Conservation (phyloP, 164 flowering plant genomes). For the Malania oleifera region DNA sequence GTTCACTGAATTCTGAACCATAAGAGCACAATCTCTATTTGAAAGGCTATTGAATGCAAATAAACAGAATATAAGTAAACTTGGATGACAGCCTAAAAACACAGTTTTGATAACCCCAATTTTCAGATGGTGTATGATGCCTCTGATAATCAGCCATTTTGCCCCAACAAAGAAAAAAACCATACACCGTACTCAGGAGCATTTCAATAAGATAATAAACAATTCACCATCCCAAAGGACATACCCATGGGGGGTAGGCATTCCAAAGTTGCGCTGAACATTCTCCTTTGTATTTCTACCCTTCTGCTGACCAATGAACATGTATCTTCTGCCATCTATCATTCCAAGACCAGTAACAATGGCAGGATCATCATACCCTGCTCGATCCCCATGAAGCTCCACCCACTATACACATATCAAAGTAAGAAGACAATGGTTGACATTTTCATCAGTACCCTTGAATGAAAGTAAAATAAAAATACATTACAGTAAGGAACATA, state of each 20-base stretch:
- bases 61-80: too few relatives aligned
- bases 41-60: too few relatives aligned
- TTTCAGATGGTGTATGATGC: too few relatives aligned
- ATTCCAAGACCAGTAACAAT: slow-evolving; percentile 88
- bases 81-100: too few relatives aligned
- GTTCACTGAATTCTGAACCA: too few relatives aligned
- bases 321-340: slow-evolving; percentile 71
- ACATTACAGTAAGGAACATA: too few relatives aligned
- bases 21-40: too few relatives aligned
- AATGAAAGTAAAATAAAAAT: background rate
- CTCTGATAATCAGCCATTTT: background rate
- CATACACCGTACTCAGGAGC: background rate
- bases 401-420: slow-evolving; percentile 56
- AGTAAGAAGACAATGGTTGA: slow-evolving; percentile 1
- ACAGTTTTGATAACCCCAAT: too few relatives aligned
- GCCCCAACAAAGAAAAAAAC: background rate
- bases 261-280: slow-evolving; percentile 92
- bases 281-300: slow-evolving; percentile 96
- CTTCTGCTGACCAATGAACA: slow-evolving; percentile 98
- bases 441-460: background rate
- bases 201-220: background rate
- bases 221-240: slow-evolving; percentile 7
- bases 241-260: slow-evolving; percentile 99
- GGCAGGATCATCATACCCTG: slow-evolving; percentile 97
- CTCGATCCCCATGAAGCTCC: slow-evolving; percentile 98